Evolutionary conservation across 306 rosid species (phyloP).

Genomic region (Myrica gale): DNA sequence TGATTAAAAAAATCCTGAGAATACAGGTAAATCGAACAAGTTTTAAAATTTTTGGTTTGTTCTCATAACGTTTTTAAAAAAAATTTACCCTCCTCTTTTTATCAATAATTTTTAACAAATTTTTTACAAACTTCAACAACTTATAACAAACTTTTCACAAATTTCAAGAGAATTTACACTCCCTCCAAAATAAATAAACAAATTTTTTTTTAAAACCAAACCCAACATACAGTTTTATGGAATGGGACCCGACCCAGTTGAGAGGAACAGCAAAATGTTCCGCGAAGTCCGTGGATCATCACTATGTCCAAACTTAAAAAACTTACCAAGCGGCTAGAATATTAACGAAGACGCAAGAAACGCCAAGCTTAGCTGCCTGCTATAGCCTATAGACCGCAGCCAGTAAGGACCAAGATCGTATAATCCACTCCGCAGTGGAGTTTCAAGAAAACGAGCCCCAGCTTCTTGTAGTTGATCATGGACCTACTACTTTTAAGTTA

Average conservation of each 20-base stretch:
- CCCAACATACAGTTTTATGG: rapidly evolving
- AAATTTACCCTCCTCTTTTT: too few species aligned
- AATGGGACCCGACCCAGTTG: too few species aligned
- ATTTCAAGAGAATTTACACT: too few species aligned
- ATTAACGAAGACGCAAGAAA: slow-evolving; percentile 34
- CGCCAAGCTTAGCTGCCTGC: not conserved
- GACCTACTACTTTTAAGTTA: slow-evolving; percentile 34
- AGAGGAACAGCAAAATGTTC: not conserved
- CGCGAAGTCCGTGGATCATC: not conserved
- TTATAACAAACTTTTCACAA: too few species aligned
- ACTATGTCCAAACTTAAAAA: slow-evolving; percentile 24
- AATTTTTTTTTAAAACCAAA: rapidly evolving
- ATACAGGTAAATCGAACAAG: too few species aligned
- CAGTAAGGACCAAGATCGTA: slow-evolving; percentile 40
- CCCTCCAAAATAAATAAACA: too few species aligned
- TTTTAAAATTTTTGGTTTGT: not conserved
- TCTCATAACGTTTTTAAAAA: rapidly evolving
- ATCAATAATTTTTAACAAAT: too few species aligned
- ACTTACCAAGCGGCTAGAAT: too few species aligned
- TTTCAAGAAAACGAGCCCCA: slow-evolving; percentile 22
- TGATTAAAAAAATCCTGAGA: too few species aligned
- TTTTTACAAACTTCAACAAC: too few species aligned
- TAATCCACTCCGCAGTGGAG: slow-evolving; percentile 47
- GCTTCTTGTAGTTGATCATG: slow-evolving; percentile 38
- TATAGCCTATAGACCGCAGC: slow-evolving; percentile 16